Evolutionary conservation across 306 rosid species (phyloP).

Genomic region (Citrullus amarus): DNA sequence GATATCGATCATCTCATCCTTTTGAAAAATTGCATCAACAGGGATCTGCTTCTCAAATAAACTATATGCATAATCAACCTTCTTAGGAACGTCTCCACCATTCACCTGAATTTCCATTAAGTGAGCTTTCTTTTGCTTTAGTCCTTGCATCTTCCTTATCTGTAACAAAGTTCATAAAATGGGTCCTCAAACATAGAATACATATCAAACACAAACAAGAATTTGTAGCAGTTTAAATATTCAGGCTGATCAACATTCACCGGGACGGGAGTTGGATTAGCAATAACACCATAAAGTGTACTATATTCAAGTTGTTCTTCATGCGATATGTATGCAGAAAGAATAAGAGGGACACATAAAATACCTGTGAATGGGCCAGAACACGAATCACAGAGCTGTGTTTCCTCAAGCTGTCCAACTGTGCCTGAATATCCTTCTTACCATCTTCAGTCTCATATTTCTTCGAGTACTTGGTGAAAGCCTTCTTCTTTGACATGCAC

Average conservation of each 20-base stretch:
- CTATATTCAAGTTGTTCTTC: background rate
- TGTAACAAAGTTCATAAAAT: background rate
- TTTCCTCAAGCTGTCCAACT: conserved; percentile 56
- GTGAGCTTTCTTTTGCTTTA: conserved; percentile 45
- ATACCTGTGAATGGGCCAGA: conserved; percentile 76
- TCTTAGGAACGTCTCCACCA: conserved; percentile 26
- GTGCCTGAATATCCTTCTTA: conserved; percentile 40
- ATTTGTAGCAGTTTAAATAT: no score
- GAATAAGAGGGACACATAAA: background rate
- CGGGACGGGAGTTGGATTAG: no score
- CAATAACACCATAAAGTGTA: no score
- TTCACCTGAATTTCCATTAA: conserved; percentile 44
- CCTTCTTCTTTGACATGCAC: conserved; percentile 74
- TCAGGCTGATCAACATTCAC: no score
- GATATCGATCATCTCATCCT: conserved; percentile 80
- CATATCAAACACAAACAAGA: background rate
- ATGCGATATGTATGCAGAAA: background rate
- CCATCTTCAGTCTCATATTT: conserved; percentile 50
- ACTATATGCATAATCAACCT: conserved; percentile 29
- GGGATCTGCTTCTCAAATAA: conserved; percentile 43
- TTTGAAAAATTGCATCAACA: conserved; percentile 73
- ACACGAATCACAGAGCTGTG: conserved; percentile 52
- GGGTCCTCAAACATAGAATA: background rate
- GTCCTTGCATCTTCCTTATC: conserved; percentile 35
- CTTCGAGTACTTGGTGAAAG: conserved; percentile 50